Percentiles rank a stretch among this genome's conserved stretches.
phyloP scores from a whole-genome alignment of 179 eudicot genomes.

The Patellifolia procumbens region DNA sequence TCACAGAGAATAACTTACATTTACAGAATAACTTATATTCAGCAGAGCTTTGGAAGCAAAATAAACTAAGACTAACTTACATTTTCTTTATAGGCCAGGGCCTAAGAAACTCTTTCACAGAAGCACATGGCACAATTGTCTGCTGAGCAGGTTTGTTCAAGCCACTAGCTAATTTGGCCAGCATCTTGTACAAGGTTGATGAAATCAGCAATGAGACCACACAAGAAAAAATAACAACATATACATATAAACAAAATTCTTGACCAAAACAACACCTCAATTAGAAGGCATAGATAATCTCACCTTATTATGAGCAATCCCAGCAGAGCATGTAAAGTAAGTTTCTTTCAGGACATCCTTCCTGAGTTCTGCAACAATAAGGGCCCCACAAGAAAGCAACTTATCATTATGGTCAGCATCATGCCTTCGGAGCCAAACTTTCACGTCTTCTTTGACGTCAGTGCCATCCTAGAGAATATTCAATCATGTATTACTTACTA shows the following conservation, averaged over 20 bases:
- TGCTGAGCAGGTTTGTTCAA: constrained; percentile 99
- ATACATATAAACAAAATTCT: background rate
- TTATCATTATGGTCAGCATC: constrained; percentile 78
- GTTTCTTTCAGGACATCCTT: constrained; percentile 83
- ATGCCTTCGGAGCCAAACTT: constrained; percentile 57
- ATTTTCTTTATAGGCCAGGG: constrained; percentile 88
- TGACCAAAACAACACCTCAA: background rate
- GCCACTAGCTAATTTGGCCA: constrained; percentile 91
- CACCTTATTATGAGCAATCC: constrained; percentile 95
- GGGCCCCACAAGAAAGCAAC: constrained; percentile 88
- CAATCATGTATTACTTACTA: background rate
- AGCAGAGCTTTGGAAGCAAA: constrained; percentile 1
- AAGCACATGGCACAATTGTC: constrained; percentile 73
- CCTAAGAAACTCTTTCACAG: constrained; percentile 71
- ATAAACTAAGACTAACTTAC: constrained; percentile 42
- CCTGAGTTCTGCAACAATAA: constrained; percentile 90
- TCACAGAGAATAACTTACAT: background rate
- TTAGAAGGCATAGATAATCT: background rate
- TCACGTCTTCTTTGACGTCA: constrained; percentile 50
- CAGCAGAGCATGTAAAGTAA: constrained; percentile 97
- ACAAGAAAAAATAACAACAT: background rate
- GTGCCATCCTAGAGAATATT: constrained; percentile 50
- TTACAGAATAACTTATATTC: background rate
- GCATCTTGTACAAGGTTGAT: constrained; percentile 61
- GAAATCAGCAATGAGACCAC: constrained; percentile 22